Evolutionary conservation across 139 green algal genomes (phyloP).

Genomic region (Coelastrella sp.): DNA sequence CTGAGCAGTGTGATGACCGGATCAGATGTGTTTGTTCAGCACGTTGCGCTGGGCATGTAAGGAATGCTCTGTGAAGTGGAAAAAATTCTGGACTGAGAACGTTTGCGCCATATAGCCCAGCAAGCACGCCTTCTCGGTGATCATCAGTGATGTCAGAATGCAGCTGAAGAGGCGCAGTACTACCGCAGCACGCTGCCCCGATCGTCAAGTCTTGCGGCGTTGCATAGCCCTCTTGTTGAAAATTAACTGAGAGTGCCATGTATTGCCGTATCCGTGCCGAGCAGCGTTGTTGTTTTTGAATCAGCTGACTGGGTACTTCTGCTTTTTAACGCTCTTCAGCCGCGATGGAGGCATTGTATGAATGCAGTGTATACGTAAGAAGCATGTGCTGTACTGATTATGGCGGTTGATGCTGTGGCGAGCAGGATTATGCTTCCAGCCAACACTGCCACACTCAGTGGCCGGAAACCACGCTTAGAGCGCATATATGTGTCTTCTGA

Average conservation of each 20-base stretch:
- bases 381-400: neutral
- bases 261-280: no score
- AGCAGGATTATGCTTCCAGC: neutral
- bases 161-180: neutral
- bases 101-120: neutral
- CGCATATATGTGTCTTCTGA: constrained; percentile 58
- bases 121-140: neutral
- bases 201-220: neutral
- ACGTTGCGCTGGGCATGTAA: no score
- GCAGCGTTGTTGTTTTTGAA: neutral
- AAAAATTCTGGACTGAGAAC: neutral
- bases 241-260: no score
- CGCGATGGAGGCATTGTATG: no score
- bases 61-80: neutral
- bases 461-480: constrained; percentile 25
- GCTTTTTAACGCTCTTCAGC: neutral
- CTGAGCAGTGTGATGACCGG: neutral
- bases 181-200: neutral
- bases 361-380: neutral
- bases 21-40: no score
- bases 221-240: no score
- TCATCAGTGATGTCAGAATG: neutral
- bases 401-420: neutral
- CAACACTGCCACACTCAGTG: neutral
- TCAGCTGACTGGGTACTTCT: neutral